A percentile compares a stretch with the other conserved stretches of the same genome.
These are phyloP conservation scores for Dioscorea dumetorum DNA, from an alignment of 106 monocot genomes.

Conservation along the genomic window DNA sequence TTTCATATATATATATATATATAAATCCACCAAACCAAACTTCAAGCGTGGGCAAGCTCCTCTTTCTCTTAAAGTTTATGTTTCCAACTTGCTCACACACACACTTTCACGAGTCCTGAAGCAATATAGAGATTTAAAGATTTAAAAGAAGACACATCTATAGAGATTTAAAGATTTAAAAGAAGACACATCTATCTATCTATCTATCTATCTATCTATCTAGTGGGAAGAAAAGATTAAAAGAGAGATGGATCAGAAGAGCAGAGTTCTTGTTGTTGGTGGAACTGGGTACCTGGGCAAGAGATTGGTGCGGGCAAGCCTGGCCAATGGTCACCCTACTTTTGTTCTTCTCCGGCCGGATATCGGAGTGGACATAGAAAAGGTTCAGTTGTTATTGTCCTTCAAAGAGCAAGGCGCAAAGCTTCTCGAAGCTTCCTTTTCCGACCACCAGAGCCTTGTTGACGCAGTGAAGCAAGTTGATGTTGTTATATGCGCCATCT, in stretches of 20 bases:
- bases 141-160: no score
- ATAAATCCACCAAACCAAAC: not conserved
- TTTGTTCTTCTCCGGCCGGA: slow-evolving; percentile 37
- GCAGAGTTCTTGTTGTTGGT: slow-evolving; percentile 52
- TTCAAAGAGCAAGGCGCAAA: slow-evolving; percentile 49
- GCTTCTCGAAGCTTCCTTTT: slow-evolving; percentile 41
- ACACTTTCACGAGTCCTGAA: no score
- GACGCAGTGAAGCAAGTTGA: slow-evolving; percentile 41
- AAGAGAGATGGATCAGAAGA: slow-evolving; percentile 1
- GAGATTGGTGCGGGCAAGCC: slow-evolving; percentile 47
- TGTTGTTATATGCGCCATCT: slow-evolving; percentile 49
- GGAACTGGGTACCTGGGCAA: slow-evolving; percentile 54
- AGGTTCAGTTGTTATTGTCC: slow-evolving; percentile 43
- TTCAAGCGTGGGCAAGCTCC: not conserved
- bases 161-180: no score
- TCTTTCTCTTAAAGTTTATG: no score
- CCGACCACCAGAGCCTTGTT: slow-evolving; percentile 49
- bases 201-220: no score
- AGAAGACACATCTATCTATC: no score
- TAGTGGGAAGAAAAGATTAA: no score
- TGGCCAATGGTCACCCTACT: slow-evolving; percentile 39
- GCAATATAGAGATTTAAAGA: no score
- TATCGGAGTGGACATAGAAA: slow-evolving; percentile 49
- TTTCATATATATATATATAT: no score
- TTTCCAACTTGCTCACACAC: no score